Evolutionary conservation across 768 basidiomycete species (phyloP).

Genomic region (Agrocybe pediades): DNA sequence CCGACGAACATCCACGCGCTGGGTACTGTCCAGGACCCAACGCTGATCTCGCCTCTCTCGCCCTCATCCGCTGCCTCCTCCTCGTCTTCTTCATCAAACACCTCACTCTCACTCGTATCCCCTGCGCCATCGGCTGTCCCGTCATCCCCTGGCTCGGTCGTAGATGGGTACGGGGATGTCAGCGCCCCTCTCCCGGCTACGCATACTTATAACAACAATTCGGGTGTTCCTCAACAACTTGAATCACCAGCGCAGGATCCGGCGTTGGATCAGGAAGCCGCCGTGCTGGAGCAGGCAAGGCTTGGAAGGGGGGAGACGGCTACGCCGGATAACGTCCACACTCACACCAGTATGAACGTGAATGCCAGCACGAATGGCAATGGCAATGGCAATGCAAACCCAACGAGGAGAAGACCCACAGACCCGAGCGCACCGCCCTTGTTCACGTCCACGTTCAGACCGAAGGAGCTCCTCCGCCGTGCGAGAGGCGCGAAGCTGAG

Average conservation of each 20-base stretch:
- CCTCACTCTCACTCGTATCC: conserved; percentile 2
- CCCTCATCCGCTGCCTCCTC: background rate
- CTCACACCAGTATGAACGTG: background rate
- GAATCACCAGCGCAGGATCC: background rate
- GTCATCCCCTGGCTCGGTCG: background rate
- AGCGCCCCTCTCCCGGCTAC: background rate
- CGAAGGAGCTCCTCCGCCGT: conserved; percentile 42
- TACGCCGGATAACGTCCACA: background rate
- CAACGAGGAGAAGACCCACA: conserved; percentile 17
- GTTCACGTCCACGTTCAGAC: conserved; percentile 54
- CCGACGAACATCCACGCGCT: background rate
- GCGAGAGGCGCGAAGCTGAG: conserved; percentile 10
- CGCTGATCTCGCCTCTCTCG: background rate
- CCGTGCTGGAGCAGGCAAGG: background rate
- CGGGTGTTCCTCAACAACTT: background rate
- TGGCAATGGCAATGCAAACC: background rate
- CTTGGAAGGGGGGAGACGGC: no score
- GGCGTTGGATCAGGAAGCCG: background rate
- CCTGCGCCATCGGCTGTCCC: background rate
- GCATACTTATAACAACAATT: background rate
- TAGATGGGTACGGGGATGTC: no score
- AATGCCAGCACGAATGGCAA: no score
- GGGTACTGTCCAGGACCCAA: background rate
- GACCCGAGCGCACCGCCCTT: conserved; percentile 34
- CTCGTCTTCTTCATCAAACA: background rate